Conservation (phyloP, 177 flowering plant genomes). For the Vitis hybrid region DNA sequence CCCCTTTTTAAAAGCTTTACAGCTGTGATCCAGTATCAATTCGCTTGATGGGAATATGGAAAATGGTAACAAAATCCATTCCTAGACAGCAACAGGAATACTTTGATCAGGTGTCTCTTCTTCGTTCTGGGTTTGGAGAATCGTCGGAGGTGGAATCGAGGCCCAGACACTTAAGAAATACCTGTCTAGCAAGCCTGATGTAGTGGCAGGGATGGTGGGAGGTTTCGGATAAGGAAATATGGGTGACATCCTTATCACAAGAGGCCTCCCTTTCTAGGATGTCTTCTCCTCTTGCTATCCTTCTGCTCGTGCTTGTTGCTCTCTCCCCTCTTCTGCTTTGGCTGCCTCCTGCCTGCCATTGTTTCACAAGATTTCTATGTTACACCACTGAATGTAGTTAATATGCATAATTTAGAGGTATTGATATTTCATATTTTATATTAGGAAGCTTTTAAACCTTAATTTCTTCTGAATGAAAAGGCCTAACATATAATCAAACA, state of each 20-base stretch:
- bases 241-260: slow-evolving; percentile 8
- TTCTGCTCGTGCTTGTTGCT: slow-evolving; percentile 20
- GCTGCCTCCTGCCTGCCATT: slow-evolving; percentile 21
- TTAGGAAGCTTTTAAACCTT: too few relatives aligned
- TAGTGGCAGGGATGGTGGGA: slow-evolving; percentile 34
- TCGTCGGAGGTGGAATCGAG: slow-evolving; percentile 20
- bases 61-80: too few relatives aligned
- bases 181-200: slow-evolving; percentile 37
- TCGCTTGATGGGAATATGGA: too few relatives aligned
- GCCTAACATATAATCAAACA: too few relatives aligned
- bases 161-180: slow-evolving; percentile 49
- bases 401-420: too few relatives aligned
- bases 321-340: slow-evolving; percentile 20
- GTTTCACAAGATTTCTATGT: too few relatives aligned
- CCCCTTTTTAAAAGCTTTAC: too few relatives aligned
- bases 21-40: too few relatives aligned
- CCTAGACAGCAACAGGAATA: too few relatives aligned
- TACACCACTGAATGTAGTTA: too few relatives aligned
- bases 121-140: slow-evolving; percentile 8
- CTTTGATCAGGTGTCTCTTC: slow-evolving; percentile 3
- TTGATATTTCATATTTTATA: too few relatives aligned
- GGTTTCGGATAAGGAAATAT: background rate
- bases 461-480: too few relatives aligned
- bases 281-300: slow-evolving; percentile 16
- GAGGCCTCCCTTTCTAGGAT: slow-evolving; percentile 8